Evolutionary conservation across 805 yeast species (phyloP).

Genomic region (Tetrapisispora nanseiensis): DNA sequence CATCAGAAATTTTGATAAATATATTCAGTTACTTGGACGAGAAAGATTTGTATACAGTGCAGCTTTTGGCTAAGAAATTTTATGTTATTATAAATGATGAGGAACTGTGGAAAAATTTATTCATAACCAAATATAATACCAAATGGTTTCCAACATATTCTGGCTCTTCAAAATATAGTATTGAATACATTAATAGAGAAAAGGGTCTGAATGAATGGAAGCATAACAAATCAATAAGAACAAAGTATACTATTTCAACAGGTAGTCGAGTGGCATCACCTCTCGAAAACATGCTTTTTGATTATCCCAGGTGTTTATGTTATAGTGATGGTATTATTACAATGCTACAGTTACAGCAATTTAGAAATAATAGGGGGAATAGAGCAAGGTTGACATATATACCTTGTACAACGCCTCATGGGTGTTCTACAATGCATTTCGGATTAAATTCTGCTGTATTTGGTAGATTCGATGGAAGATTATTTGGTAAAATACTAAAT

Average conservation of each 20-base stretch:
- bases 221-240: slow-evolving; percentile 28
- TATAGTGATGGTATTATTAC: slow-evolving; percentile 30
- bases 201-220: slow-evolving; percentile 26
- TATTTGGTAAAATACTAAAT: slow-evolving; percentile 27
- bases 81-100: slow-evolving; percentile 30
- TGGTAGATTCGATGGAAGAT: slow-evolving; percentile 30
- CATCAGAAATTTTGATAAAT: slow-evolving; percentile 30
- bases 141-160: slow-evolving; percentile 32
- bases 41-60: slow-evolving; percentile 27
- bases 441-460: slow-evolving; percentile 28
- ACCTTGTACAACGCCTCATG: slow-evolving; percentile 31
- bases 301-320: slow-evolving; percentile 29
- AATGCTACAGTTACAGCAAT: slow-evolving; percentile 23
- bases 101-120: slow-evolving; percentile 35
- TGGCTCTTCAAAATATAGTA: slow-evolving; percentile 27
- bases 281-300: slow-evolving; percentile 25
- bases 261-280: slow-evolving; percentile 6
- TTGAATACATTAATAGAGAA: slow-evolving; percentile 28
- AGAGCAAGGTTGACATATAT: slow-evolving; percentile 26
- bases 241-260: slow-evolving; percentile 22
- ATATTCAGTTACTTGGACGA: slow-evolving; percentile 31
- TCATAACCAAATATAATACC: slow-evolving; percentile 23
- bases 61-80: slow-evolving; percentile 25
- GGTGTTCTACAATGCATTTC: slow-evolving; percentile 30
- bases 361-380: slow-evolving; percentile 12